Evolutionary conservation across 2,329 filamentous ascomycete genomes (phyloP).

Genomic region (Penicillium sp.): DNA sequence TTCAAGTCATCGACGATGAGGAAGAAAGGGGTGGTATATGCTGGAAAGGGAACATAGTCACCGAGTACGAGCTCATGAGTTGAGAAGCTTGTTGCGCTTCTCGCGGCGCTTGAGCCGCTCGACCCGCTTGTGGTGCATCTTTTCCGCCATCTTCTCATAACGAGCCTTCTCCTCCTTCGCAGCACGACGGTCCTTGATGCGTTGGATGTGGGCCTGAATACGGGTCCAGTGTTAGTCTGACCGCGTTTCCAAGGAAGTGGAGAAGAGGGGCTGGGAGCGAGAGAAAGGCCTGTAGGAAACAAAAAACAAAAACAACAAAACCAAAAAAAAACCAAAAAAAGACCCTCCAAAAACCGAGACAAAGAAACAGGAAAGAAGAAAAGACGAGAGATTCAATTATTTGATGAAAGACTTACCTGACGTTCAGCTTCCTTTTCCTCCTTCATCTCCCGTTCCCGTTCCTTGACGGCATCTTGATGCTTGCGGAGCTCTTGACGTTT

Average conservation of each 20-base stretch:
- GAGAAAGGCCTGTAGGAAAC: not conserved
- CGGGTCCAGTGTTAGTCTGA: slow-evolving; percentile 2
- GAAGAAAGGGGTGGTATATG: slow-evolving; percentile 3
- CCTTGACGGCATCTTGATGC: slow-evolving; percentile 74
- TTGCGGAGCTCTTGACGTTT: slow-evolving; percentile 71
- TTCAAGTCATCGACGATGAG: not conserved
- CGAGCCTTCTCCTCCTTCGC: slow-evolving; percentile 91
- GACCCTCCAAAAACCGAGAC: too few species aligned
- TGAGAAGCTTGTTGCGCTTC: slow-evolving; percentile 70
- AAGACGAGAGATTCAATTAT: not conserved
- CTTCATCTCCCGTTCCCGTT: slow-evolving; percentile 93
- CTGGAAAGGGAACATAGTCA: not conserved
- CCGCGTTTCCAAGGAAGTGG: slow-evolving; percentile 1
- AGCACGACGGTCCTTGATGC: slow-evolving; percentile 79
- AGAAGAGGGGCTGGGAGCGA: not conserved
- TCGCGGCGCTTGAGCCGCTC: slow-evolving; percentile 92
- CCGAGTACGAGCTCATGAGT: slow-evolving; percentile 34
- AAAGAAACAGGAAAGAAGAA: not conserved
- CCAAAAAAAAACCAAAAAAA: not conserved
- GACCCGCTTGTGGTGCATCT: slow-evolving; percentile 95
- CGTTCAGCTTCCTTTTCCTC: slow-evolving; percentile 90
- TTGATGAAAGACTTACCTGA: slow-evolving; percentile 57
- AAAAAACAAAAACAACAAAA: not conserved
- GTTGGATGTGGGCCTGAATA: slow-evolving; percentile 68
- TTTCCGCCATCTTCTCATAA: slow-evolving; percentile 91